Evolutionary conservation across 1,284 basidiomycete species (phyloP), one percentile per base, ranked within the genome.

Genomic region (Ceratobasidium papillatum): DNA sequence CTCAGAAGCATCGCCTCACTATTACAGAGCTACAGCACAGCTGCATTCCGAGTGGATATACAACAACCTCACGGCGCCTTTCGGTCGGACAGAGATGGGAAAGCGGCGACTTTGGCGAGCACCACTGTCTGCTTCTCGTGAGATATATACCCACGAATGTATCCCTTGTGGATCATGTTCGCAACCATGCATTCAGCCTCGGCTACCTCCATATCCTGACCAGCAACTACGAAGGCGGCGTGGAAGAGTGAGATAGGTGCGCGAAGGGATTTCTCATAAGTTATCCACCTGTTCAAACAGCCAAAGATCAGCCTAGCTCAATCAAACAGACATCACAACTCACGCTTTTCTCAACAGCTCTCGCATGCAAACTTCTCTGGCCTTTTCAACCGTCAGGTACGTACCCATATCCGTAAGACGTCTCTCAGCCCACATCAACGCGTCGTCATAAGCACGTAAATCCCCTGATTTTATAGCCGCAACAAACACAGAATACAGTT

Each of bases 101-200:
- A 99, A 0, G 96, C 89, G 77, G 92, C 92, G 14, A 87, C 88
- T 77, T 90, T 89, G 0, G 94, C 90, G 66, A 99, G 82, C 1
- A 99, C 97, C 1, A 98, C 92, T 86, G 92, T 94, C 83, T 94
- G 91, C 81, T 93, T 93, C 80, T 95, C 94, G 80, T 99, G 97
- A 59, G 94, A 96, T 80, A 99, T 97, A 82, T 99, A 99, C 3
- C 97, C 97, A 75, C 93, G 89, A 81, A 99, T 91, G 81, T 92
- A 94, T 2, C 94, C 95, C 84, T 93, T 94, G 83, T 91, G 95
- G 51, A 99, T 93, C 91, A 97, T 93, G 80, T 95, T 96, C 19
- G 95, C 95, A 8, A 99, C 87, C 74, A 96, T 86, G 82, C 97
- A 99, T 82, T 99, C 97, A 19, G 95, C 91, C 83, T 99, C 97